Base-by-base conservation (phyloP, 75 land plant genomes). In the Sequoiadendron giganteum region DNA sequence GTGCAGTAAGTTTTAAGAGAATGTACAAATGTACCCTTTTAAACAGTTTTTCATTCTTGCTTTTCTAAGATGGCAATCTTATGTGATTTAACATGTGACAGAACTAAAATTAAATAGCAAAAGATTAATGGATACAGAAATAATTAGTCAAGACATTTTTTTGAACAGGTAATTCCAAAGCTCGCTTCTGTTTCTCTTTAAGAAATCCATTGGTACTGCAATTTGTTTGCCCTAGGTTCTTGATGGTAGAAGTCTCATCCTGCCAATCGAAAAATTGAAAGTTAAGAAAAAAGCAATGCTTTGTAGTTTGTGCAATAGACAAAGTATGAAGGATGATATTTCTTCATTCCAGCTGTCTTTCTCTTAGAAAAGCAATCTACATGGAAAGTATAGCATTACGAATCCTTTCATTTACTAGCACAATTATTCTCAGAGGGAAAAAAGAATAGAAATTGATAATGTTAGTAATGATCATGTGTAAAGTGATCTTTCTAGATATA, bases 61-160 rank as follows among this genome's bases (percentile, higher is more conserved):
- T 45, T 34, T 75, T 19, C 52, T 18, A 11, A 82, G 43, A 8
- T 25, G 54, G 16, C 1, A 15, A 61, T 39, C 2, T 13, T 77
- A 28, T 25, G n/a, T 43, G 30, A 82, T 47, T 82, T 49, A 43
- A 21, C 32, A 45, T 82, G 48, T 10, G 21, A 82, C 49, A 45
- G 32, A 43, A 43, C 21, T 82, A 82, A 28, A 3, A 82, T 8
- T 45, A 82, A 47, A 30, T 82, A n/a, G 84, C 47, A 47, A 30
- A 82, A 82, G 13, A 25, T 82, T 21, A 10, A 43, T 82, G 98
- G 99, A 97, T 97, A 97, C 99, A 92, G 86, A 95, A 96, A 82
- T 96, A 95, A 84, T 96, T 95, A 38, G 99, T 95, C 70, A 97
- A 82, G 18, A 94, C 84, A 93, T 96, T 96, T 88, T 92, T 97